These are phyloP conservation scores for Gonapodya sp. DNA, from an alignment of 192 early-diverging fungal genomes.

Conservation along the genomic window DNA sequence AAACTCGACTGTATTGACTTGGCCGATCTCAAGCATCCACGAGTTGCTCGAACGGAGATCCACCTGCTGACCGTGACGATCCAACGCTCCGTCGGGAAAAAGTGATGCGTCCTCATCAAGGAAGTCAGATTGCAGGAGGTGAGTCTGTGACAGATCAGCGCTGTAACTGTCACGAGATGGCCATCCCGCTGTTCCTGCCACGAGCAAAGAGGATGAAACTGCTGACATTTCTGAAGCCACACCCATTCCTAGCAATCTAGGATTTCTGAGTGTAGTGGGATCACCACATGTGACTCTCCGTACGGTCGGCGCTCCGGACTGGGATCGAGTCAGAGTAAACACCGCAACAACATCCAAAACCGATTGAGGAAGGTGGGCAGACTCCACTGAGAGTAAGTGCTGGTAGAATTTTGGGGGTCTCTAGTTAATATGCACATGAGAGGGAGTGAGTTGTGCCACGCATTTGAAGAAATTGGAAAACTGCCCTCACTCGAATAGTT, in stretches of 20 bases:
- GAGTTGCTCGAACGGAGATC: constrained; percentile 37
- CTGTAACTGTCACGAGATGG: too few relatives aligned
- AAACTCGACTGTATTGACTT: constrained; percentile 42
- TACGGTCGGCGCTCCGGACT: too few relatives aligned
- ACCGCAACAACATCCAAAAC: constrained; percentile 24
- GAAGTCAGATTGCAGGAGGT: constrained; percentile 23
- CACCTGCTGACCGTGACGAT: constrained; percentile 46
- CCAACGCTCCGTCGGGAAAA: constrained; percentile 36
- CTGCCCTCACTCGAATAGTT: constrained; percentile 27
- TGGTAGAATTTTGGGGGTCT: constrained; percentile 45
- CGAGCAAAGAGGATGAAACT: too few relatives aligned
- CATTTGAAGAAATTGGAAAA: background rate
- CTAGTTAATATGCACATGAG: background rate
- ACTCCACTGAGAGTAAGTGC: constrained; percentile 37
- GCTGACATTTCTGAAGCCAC: too few relatives aligned
- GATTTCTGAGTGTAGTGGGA: too few relatives aligned
- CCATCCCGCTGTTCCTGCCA: too few relatives aligned
- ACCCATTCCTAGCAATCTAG: too few relatives aligned
- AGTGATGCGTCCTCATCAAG: background rate
- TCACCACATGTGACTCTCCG: too few relatives aligned
- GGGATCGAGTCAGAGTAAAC: too few relatives aligned
- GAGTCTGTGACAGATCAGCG: too few relatives aligned
- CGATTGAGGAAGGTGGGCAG: constrained; percentile 12
- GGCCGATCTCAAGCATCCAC: constrained; percentile 38
- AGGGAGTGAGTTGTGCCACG: background rate